Evolutionary conservation across 1,284 basidiomycete species (phyloP), one percentile per base, ranked within the genome.

Genomic region (Tylopilus sp.): DNA sequence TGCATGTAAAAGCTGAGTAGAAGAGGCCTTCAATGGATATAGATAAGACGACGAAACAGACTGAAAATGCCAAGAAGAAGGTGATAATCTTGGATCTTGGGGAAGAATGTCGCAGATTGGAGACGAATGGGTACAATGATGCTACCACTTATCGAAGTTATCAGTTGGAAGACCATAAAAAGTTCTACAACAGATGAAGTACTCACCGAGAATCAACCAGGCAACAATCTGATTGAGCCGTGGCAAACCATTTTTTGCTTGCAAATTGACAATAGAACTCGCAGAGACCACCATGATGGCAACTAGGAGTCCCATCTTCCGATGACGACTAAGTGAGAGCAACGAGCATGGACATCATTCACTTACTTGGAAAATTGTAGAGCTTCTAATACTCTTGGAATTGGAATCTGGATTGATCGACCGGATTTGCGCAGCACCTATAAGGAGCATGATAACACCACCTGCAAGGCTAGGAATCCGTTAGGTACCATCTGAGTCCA

Each of bases 21-120:
- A 97, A 97, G 15, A 96, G 82, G 0, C 91, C 92, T 73, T 97
- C 95, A 53, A 93, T 89, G 65, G 91, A 92, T 72, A 96, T 90
- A 2, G 94, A 94, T 22, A 97, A 84, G 41, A 96, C 84, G 41
- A 95, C 84, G 66, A 96, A 96, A 69, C 90, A 90, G 1, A 91
- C 91, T 0, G 89, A 89, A 69, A 96, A 92, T 2, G 89, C 89
- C 58, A 94, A 82, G 78, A 93, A 92, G 71, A 90, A 86, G 54
- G 83, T 82, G 44, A 90, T 77, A 18, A 90, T 81, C 71, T 86
- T 87, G 2, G 86, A 85, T 55, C 75, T 77, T 13, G 84, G 77
- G n/a, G 79, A 83, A 33, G 76, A 74, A 61, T 80, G 76, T 9
- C 70, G 72, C 54, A 73, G 72, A 41, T 67, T 74, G 9, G 76